Evolutionary conservation across 2,329 filamentous ascomycete species (phyloP), one percentile per base, ranked within the genome.

Genomic region (Stylonectria norvegica): DNA sequence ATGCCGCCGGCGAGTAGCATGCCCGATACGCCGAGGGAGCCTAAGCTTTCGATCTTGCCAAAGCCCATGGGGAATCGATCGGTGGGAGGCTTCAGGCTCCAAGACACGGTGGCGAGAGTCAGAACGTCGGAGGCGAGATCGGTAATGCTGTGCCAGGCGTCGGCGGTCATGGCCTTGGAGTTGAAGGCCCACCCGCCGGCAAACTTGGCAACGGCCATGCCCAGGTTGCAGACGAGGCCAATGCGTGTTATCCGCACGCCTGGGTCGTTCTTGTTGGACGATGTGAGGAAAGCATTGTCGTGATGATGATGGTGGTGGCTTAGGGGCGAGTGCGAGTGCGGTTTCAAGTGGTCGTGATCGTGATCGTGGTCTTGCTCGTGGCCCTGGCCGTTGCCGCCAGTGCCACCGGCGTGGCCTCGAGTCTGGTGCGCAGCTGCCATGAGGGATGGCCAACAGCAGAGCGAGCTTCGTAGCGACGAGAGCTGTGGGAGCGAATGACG

Each of bases 31-130:
- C 91, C 93, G 43, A 98, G 70, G 16, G 89, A 93, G 15, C 93
- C 93, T 60, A 98, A 69, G 57, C 89, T 95, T 72, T 98, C 93
- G n/a, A 98, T 79, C 71, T 98, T 98, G 61, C 93, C 93, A 61
- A 95, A 98, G 2, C 93, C 93, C 56, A 83, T 81, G 2, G 93
- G 93, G 61, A 95, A 98, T 28, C 78, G 78, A 39, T 85, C 77
- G 9, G 86, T 88, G 0, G 93, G 89, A 5, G 88, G 84, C 56
- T 86, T 89, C 45, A 97, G 69, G 44, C 90, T 95, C 82, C 87
- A 95, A 15, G 90, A 91, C 33, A 98, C 90, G 8, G 93, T 98
- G 12, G 88, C 87, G 15, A 98, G 77, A 1, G 93, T 98, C 64
- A 96, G 81, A 55, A 98, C 77, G 64, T 98, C 93, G 38, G 90